Evolutionary conservation across 179 eudicot genomes (phyloP), one percentile per base, ranked within the genome.

Genomic region (Silene coronaria): DNA sequence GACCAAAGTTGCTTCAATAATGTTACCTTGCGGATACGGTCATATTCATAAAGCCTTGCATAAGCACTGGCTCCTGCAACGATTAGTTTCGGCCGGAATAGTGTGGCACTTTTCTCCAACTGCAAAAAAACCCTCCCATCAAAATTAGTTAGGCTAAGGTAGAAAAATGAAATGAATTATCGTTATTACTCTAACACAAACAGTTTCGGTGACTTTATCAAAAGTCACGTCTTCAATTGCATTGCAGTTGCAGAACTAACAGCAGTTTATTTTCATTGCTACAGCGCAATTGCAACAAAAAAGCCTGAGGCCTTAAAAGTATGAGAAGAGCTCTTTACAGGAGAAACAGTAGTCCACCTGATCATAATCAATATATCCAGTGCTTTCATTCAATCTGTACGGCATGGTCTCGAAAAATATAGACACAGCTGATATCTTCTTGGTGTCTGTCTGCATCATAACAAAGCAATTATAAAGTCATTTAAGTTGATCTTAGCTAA

Each of bases 11-110:
- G 72, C 23, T 28, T 19, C 61, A 24, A 14, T 58, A 70, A 72
- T 11, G 26, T 82, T 85, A 93, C 98, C 98, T 90, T 89, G 63
- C 98, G 88, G 71, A 93, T 87, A 67, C 93, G 96, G 7, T 79
- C 97, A 78, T 93, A 93, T 77, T 93, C 98, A 83, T 91, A 93
- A 51, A 93, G 93, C 26, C 97, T 91, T 28, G 98, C 91, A 79
- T 93, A 93, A 23, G 98, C 98, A 89, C 98, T 93, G 53, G 98
- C 98, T 78, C 98, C 98, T 80, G 98, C 98, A 84, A 93, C 90
- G 62, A 93, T 93, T 46, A 93, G 77, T 77, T 93, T 93, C 61
- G 98, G 98, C 86, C 98, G 84, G 89, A 91, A 93, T 77, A 93
- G 87, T 23, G 87, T 80, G 60, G 98, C 98, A 85, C 97, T 93